Percentiles rank a stretch among this genome's conserved stretches.
Evolutionary conservation across 495 filamentous ascomycete genomes (phyloP).

Genomic region (Penicillium longicatenatum): DNA sequence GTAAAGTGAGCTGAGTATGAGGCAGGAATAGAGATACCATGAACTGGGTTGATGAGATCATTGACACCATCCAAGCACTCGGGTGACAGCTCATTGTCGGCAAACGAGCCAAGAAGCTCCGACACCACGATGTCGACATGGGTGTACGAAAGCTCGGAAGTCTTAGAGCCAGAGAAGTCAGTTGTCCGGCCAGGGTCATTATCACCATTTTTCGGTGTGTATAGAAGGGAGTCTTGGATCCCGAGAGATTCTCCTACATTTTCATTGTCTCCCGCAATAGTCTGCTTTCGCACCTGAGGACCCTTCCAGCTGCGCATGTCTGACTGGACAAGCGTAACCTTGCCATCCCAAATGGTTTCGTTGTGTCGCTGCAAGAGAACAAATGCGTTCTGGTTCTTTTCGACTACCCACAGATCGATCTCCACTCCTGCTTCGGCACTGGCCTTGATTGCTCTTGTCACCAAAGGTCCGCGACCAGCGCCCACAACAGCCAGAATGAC

Average conservation of each 20-base stretch:
- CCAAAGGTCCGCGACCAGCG: constrained; percentile 87
- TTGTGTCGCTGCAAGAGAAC: constrained; percentile 90
- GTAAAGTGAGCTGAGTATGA: constrained; percentile 91
- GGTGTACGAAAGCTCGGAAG: constrained; percentile 37
- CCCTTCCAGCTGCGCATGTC: constrained; percentile 98
- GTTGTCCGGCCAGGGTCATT: constrained; percentile 18
- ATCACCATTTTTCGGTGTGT: constrained; percentile 23
- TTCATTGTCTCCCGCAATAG: constrained; percentile 3
- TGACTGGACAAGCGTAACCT: constrained; percentile 84
- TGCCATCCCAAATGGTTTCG: constrained; percentile 67
- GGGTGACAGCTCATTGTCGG: constrained; percentile 85
- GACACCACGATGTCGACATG: constrained; percentile 92
- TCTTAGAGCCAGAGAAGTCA: constrained; percentile 10
- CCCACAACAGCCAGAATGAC: constrained; percentile 91
- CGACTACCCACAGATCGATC: constrained; percentile 86
- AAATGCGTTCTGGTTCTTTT: constrained; percentile 98
- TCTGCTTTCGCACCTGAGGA: constrained; percentile 33
- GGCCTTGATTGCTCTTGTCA: constrained; percentile 80
- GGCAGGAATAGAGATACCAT: constrained; percentile 90
- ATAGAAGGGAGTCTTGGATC: constrained; percentile 34
- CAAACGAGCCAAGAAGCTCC: constrained; percentile 91
- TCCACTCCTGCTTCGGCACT: constrained; percentile 72
- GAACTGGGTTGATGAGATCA: constrained; percentile 70
- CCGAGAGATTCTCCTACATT: constrained; percentile 38
- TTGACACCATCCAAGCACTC: constrained; percentile 92